phyloP scores from a whole-genome alignment of 306 rosid species.

The Glycine tomentella region DNA sequence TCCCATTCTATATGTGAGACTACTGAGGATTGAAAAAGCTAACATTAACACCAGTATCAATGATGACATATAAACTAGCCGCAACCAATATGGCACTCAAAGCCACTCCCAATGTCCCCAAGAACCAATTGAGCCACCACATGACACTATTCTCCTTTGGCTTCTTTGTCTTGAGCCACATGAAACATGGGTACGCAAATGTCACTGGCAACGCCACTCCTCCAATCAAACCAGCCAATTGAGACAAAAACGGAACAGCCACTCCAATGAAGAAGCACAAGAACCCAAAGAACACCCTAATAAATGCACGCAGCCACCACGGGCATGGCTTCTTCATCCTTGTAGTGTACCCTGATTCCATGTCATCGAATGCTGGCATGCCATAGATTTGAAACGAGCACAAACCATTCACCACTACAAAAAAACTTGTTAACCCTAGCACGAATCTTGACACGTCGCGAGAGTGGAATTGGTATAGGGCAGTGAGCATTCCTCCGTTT shows the following conservation, averaged over 20 bases:
- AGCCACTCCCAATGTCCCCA: constrained; percentile 69
- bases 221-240: constrained; percentile 60
- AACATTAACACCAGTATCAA: constrained; percentile 67
- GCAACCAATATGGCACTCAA: constrained; percentile 57
- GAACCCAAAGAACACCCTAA: constrained; percentile 53
- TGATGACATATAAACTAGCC: constrained; percentile 67
- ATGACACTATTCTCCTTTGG: constrained; percentile 45
- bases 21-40: constrained; percentile 78
- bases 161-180: constrained; percentile 57
- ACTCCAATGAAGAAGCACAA: constrained; percentile 50
- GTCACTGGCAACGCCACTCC: constrained; percentile 60
- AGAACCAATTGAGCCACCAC: constrained; percentile 74
- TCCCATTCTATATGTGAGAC: not conserved
- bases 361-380: constrained; percentile 64
- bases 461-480: constrained; percentile 55
- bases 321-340: constrained; percentile 61
- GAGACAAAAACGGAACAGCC: constrained; percentile 60
- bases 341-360: constrained; percentile 57
- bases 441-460: constrained; percentile 55
- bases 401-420: constrained; percentile 55
- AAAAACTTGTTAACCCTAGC: constrained; percentile 48
- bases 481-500: constrained; percentile 58
- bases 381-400: constrained; percentile 65
- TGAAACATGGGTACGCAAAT: constrained; percentile 58
- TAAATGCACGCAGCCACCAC: constrained; percentile 53